Evolutionary conservation across 352 stramenopile genomes (phyloP).

Genomic region (Phytopythium sindhum): DNA sequence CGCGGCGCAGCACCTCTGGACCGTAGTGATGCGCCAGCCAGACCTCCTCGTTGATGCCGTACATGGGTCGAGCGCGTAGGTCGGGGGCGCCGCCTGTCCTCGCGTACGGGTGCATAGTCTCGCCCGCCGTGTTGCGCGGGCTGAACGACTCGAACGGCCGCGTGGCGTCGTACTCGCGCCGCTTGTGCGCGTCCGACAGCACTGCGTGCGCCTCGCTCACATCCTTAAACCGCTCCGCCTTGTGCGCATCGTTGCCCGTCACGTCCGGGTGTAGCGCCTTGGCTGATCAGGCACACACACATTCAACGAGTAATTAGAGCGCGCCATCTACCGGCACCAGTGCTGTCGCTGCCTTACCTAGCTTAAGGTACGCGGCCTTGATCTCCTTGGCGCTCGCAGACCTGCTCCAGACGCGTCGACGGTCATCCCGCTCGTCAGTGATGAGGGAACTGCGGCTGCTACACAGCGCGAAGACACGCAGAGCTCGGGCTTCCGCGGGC

Average conservation of each 20-base stretch:
- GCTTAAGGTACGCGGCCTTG: slow-evolving; percentile 74
- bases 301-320: background rate
- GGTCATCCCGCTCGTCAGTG: slow-evolving; percentile 12
- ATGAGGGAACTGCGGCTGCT: background rate
- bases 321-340: too few species aligned
- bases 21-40: slow-evolving; percentile 86
- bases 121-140: slow-evolving; percentile 35
- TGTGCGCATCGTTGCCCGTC: slow-evolving; percentile 73
- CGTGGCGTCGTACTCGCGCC: slow-evolving; percentile 63
- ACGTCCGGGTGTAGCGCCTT: slow-evolving; percentile 85
- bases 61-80: slow-evolving; percentile 34
- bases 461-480: background rate
- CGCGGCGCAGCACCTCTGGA: slow-evolving; percentile 37
- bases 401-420: slow-evolving; percentile 1
- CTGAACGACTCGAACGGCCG: slow-evolving; percentile 41
- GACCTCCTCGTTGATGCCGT: slow-evolving; percentile 81
- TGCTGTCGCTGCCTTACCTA: slow-evolving; percentile 28
- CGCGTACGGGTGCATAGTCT: slow-evolving; percentile 54
- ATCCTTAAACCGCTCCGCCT: slow-evolving; percentile 83
- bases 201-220: slow-evolving; percentile 77
- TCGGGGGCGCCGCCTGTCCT: slow-evolving; percentile 23
- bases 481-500: background rate
- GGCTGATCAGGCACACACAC: slow-evolving; percentile 17
- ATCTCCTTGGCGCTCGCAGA: slow-evolving; percentile 69
- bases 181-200: slow-evolving; percentile 58